Conservation (phyloP, 805 yeast genomes). For the Ogataea siamensis region DNA sequence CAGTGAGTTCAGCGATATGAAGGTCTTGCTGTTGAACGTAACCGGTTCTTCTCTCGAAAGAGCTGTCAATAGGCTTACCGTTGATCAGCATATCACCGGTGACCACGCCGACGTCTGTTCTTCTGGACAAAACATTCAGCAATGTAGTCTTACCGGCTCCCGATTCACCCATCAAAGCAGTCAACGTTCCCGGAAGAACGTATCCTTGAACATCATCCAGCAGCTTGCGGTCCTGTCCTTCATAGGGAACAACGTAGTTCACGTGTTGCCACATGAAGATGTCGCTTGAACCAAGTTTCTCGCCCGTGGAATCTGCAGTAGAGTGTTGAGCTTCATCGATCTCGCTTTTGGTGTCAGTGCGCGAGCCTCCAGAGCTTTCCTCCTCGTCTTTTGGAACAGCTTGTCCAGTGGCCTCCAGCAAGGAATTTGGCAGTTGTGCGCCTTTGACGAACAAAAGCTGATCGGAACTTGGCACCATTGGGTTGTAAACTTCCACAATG, state of each 20-base stretch:
- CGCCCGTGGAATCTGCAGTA: conserved; percentile 11
- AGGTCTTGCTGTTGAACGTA: conserved; percentile 58
- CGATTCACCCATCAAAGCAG: conserved; percentile 64
- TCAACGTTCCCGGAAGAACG: conserved; percentile 52
- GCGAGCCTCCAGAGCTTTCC: conserved; percentile 24
- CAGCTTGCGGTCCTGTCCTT: conserved; percentile 39
- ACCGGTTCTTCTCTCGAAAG: conserved; percentile 54
- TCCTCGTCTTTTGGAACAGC: conserved; percentile 31
- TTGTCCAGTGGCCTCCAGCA: conserved; percentile 32
- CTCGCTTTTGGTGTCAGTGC: conserved; percentile 16
- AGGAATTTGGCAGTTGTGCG: conserved; percentile 26
- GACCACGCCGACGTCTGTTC: conserved; percentile 50
- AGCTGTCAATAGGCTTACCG: conserved; percentile 45
- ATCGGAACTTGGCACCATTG: conserved; percentile 33
- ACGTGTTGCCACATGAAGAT: conserved; percentile 63
- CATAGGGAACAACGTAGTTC: conserved; percentile 52
- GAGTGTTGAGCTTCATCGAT: conserved; percentile 17
- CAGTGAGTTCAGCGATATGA: conserved; percentile 50
- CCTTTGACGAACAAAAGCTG: conserved; percentile 32
- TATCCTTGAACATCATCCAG: conserved; percentile 45
- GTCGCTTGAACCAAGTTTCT: conserved; percentile 41
- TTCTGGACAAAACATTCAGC: conserved; percentile 50
- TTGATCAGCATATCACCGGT: conserved; percentile 58
- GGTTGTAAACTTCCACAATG: conserved; percentile 33
- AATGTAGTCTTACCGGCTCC: conserved; percentile 66